Conservation (phyloP, 257 asterid genomes). For the Forsythia viridissima region DNA sequence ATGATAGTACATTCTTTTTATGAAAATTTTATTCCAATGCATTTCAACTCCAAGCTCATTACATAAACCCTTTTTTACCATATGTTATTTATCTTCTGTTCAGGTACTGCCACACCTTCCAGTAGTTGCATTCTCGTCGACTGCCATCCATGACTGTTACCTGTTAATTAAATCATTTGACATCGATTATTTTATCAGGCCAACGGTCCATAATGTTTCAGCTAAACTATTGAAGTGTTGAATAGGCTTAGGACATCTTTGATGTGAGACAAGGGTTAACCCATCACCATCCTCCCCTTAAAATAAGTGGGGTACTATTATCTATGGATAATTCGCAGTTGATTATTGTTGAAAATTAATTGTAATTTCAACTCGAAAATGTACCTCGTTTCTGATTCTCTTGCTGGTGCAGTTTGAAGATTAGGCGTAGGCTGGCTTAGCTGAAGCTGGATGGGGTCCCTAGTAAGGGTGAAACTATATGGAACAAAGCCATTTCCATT, state of each 20-base stretch:
- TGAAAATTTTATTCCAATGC: background rate
- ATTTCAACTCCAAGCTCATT: background rate
- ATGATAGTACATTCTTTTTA: background rate
- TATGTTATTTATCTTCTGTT: background rate
- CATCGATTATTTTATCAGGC: background rate
- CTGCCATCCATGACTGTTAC: background rate
- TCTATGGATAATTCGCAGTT: background rate
- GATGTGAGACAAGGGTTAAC: too few relatives aligned
- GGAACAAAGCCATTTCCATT: slow-evolving; percentile 34
- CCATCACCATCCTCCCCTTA: background rate
- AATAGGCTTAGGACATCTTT: too few relatives aligned
- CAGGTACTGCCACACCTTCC: background rate
- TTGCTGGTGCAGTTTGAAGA: slow-evolving; percentile 23
- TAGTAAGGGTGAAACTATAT: slow-evolving; percentile 26
- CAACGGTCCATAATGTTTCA: too few relatives aligned
- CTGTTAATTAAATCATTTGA: background rate
- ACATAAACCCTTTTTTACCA: background rate
- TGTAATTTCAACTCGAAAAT: too few relatives aligned
- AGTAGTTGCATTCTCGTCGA: background rate
- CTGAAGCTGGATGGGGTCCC: slow-evolving; percentile 54
- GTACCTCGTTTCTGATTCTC: slow-evolving; percentile 48
- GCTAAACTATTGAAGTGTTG: too few relatives aligned
- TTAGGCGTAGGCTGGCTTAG: slow-evolving; percentile 53
- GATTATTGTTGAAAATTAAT: background rate
- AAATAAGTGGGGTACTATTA: background rate